Evolutionary conservation across 345 rosid species (phyloP).

Genomic region (Barbarea vulgaris): DNA sequence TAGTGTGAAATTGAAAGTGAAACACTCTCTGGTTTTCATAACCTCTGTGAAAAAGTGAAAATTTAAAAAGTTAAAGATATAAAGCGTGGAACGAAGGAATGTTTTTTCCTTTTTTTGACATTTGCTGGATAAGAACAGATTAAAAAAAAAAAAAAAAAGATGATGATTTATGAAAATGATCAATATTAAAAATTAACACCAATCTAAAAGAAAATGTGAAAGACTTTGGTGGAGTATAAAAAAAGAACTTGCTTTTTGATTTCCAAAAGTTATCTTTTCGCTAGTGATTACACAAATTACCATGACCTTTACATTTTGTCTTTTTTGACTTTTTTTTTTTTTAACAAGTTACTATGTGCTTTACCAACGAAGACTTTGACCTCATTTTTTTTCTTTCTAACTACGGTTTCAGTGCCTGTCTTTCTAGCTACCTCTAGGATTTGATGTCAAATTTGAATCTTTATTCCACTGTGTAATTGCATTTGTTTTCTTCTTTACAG

Average conservation of each 20-base stretch:
- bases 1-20: slow-evolving; percentile 10
- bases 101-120: slow-evolving; percentile 18
- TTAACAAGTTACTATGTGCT: slow-evolving; percentile 30
- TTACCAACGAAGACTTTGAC: slow-evolving; percentile 39
- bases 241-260: background rate
- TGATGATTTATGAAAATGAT: background rate
- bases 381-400: background rate
- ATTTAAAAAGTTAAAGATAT: slow-evolving; percentile 2
- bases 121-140: slow-evolving; percentile 19
- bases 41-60: slow-evolving; percentile 10
- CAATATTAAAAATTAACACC: background rate
- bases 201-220: background rate
- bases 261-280: slow-evolving; percentile 35
- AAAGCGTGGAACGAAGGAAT: slow-evolving; percentile 30
- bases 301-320: slow-evolving; percentile 18
- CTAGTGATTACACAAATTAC: slow-evolving; percentile 37
- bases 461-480: background rate
- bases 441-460: slow-evolving; percentile 21
- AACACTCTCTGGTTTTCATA: slow-evolving; percentile 3
- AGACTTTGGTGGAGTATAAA: background rate
- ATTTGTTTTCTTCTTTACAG: background rate
- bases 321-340: slow-evolving; percentile 18
- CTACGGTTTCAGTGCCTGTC: slow-evolving; percentile 35
- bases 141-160: background rate
- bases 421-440: slow-evolving; percentile 26